Base-by-base conservation (phyloP, 1,284 basidiomycete species). In the Laetiporus sulphureus region DNA sequence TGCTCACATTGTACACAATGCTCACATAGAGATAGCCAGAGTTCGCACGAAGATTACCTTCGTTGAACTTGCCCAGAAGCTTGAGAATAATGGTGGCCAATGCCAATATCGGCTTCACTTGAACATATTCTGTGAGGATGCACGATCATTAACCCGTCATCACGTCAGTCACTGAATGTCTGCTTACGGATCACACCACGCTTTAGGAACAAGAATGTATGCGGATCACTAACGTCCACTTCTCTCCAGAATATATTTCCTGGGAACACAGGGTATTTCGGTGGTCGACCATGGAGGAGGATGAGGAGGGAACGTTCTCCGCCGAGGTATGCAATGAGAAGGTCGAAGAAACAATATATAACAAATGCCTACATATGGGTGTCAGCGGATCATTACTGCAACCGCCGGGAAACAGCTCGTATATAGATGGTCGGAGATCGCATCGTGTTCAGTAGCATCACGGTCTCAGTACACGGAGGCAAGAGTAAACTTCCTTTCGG, bases 21-120 rank as follows among this genome's bases (percentile, higher is more conserved):
- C 83, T 91, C 62, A 95, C 73, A 58, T 95, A 97, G 40, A 95
- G 80, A 57, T 95, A 99, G 10, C 95, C 95, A 0, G 92, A 93
- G 49, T 81, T 77, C 13, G 78, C 72, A 27, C 82, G 75, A 55
- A 96, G 81, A 58, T 84, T 76, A 32, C 95, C 95, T 61, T 99
- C 95, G 53, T 88, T 81, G 68, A 90, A 99, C 49, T 85, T 91
- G 4, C 88, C 89, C 1, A 76, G 70, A 0, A 83, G 80, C 62
- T 99, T 99, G 53, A 96, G 73, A 16, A 95, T 72, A 38, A 97
- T 69, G 0, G 91, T 97, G 0, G 77, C 79, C 1, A 88, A 59
- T 0, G 95, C 94, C 1, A 99, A 73, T 0, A 95, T 61, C 0
- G 95, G 95, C 58, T 99, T 99, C 46, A 99, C 73, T 63, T 98